These are phyloP conservation scores for Leishmania amazonensis DNA, from an alignment of 208 protist species.

Conservation along the genomic window DNA sequence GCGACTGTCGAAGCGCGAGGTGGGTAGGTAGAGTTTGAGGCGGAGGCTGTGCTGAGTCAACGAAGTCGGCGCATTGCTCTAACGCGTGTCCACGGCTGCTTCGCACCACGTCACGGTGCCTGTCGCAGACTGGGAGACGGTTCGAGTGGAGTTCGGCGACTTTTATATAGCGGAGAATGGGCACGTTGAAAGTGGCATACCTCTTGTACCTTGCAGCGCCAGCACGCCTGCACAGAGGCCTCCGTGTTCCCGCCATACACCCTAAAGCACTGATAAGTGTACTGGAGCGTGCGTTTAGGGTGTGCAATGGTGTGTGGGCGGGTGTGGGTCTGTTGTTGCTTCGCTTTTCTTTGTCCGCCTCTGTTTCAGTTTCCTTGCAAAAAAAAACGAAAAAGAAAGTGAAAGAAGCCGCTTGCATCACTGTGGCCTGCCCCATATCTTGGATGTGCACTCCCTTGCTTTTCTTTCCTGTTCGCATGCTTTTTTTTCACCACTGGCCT, in stretches of 20 bases:
- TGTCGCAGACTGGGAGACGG: neutral
- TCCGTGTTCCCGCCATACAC: neutral
- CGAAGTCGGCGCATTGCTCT: neutral
- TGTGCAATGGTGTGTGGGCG: neutral
- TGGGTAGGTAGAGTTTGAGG: neutral
- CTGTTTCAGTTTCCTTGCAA: neutral
- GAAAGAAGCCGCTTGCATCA: neutral
- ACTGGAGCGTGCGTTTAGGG: neutral
- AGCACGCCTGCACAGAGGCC: neutral
- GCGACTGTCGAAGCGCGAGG: neutral
- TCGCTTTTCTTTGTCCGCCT: neutral
- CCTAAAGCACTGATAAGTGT: neutral
- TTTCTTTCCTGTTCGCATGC: neutral
- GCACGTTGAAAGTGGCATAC: neutral
- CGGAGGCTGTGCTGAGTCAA: neutral
- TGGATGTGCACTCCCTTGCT: neutral
- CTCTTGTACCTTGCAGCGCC: neutral
- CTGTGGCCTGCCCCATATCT: neutral
- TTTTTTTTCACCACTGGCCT: neutral
- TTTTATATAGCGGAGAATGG: neutral
- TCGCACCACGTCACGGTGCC: neutral
- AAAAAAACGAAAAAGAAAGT: too few species aligned
- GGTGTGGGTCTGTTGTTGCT: neutral
- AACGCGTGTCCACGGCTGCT: neutral
- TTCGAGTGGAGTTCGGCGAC: neutral